Evolutionary conservation across 1,139 yeast species (phyloP), one percentile per base, ranked within the genome.

Genomic region (Pneumocystis oryctolagi): DNA sequence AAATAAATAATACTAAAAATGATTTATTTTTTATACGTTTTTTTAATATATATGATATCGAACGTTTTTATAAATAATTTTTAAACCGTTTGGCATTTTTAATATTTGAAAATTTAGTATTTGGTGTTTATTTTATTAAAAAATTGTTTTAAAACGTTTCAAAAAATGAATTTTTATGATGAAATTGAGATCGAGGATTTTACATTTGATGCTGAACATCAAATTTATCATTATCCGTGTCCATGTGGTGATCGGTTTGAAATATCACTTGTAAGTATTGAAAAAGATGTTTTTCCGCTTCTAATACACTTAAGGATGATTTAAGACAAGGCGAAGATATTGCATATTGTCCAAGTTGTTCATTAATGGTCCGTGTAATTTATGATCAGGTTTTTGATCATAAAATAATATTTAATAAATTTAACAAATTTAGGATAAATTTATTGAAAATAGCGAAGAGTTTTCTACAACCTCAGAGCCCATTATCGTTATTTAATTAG

Each of bases 161-260:
- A 25, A 25, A 12, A 16, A 20, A 73, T 73, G 79, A 77, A 85
- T 25, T 81, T 87, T 42, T 92, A 92, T 75, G 98, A 92, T 73
- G 95, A 92, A 73, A 84, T 92, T 65, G 98, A 92, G 77, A 92
- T 94, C 63, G 98, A 92, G 74, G 99, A 92, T 73, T 89, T 92
- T 83, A 85, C 90, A 5, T 92, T 82, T 42, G 97, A 92, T 73
- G 83, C 92, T 3, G 78, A 78, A 35, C 83, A 87, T 14, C 89
- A 85, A 73, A 75, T 89, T 58, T 89, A 90, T 74, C 87, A 89
- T 65, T 92, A 90, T 70, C 99, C 99, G 4, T 92, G 98, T 77
- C 99, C 99, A 0, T 92, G 98, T 74, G 98, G 98, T 35, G 99
- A 94, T 74, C 79, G 84, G 70, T 92, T 92, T 75, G 95, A 94